phyloP scores from a whole-genome alignment of 164 flowering plant species.

The Stephania yunnanensis region DNA sequence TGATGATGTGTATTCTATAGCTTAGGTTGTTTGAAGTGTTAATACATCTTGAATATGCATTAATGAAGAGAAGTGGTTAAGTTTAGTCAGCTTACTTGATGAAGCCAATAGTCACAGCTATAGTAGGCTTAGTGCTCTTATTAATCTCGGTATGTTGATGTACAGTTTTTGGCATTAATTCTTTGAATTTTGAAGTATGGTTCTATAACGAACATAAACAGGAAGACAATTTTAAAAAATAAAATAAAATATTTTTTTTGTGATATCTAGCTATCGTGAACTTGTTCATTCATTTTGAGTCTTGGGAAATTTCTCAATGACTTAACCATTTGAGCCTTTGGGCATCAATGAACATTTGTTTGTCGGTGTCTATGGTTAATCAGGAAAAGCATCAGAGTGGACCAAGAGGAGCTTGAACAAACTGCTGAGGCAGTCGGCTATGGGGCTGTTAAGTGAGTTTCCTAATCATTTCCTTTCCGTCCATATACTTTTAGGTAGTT shows the following conservation, averaged over 20 bases:
- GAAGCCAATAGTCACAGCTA: slow-evolving; percentile 89
- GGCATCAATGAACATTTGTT: not conserved
- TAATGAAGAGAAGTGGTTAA: slow-evolving; percentile 61
- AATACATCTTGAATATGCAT: too few species aligned
- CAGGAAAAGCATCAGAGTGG: slow-evolving; percentile 79
- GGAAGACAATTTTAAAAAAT: too few species aligned
- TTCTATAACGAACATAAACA: not conserved
- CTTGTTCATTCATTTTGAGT: too few species aligned
- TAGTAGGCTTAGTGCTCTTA: slow-evolving; percentile 34
- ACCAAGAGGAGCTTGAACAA: slow-evolving; percentile 70
- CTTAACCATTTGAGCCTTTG: not conserved
- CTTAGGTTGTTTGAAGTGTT: not conserved
- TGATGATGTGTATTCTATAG: not conserved
- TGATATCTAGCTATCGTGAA: not conserved
- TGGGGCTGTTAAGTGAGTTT: slow-evolving; percentile 93
- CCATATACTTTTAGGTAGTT: not conserved
- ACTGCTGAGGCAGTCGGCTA: slow-evolving; percentile 95
- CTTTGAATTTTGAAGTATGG: not conserved
- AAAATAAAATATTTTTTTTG: not conserved
- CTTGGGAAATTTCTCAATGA: not conserved
- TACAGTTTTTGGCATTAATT: not conserved
- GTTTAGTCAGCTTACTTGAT: slow-evolving; percentile 82
- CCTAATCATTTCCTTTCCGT: not conserved
- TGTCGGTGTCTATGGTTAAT: slow-evolving; percentile 4
- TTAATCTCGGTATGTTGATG: slow-evolving; percentile 52